Percentiles rank a stretch among this genome's conserved stretches.
Evolutionary conservation across 129 eudicot species (phyloP).

Genomic region (Tanacetum coccineum): DNA sequence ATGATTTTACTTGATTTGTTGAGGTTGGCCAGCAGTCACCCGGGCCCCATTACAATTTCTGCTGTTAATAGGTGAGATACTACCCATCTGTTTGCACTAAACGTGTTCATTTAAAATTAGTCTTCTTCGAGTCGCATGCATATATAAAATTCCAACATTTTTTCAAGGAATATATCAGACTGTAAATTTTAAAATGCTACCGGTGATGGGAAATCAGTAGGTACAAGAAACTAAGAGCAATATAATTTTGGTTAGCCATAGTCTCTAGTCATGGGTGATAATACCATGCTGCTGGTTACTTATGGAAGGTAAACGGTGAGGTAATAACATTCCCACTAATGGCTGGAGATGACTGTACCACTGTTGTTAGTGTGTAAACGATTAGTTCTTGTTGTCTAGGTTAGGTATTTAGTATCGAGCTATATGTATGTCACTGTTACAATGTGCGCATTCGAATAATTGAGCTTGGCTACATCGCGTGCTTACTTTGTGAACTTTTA

Average conservation of each 20-base stretch:
- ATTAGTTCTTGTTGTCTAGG: not conserved
- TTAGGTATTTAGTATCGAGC: not conserved
- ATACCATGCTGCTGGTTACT: not conserved
- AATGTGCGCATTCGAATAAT: not conserved
- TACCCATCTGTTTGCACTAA: conserved; percentile 7
- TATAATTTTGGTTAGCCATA: conserved; percentile 1
- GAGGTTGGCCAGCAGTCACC: conserved; percentile 49
- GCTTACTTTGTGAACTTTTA: conserved; percentile 6
- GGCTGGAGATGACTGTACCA: not conserved
- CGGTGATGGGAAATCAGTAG: not conserved
- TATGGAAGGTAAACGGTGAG: conserved; percentile 12
- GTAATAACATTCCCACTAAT: no score
- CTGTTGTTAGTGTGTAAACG: not conserved
- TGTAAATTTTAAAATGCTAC: conserved; percentile 13
- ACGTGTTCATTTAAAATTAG: not conserved
- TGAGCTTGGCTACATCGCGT: conserved; percentile 17
- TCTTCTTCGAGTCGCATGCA: not conserved
- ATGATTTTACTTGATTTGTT: conserved; percentile 54
- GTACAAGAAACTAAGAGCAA: not conserved
- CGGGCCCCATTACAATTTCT: conserved; percentile 67
- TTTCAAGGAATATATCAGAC: not conserved
- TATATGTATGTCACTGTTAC: conserved; percentile 2
- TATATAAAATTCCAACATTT: not conserved
- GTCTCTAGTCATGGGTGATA: not conserved
- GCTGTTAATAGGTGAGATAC: conserved; percentile 78